Evolutionary conservation across 257 asterid species (phyloP).

Genomic region (Catharanthus roseus): DNA sequence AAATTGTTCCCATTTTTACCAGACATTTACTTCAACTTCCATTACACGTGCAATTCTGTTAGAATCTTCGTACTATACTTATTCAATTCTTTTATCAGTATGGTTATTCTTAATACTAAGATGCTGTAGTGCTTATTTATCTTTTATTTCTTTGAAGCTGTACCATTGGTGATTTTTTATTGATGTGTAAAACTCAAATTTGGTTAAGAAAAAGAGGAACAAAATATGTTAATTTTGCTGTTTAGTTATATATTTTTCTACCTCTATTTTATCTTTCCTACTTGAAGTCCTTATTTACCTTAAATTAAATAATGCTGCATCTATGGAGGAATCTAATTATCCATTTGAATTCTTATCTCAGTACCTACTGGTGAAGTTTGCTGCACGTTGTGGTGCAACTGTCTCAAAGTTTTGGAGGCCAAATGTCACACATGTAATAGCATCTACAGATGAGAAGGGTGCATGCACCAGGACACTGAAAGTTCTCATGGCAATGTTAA

Average conservation of each 20-base stretch:
- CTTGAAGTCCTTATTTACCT: not conserved
- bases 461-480: slow-evolving; percentile 79
- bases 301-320: not conserved
- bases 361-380: slow-evolving; percentile 52
- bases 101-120: too few relatives aligned
- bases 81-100: too few relatives aligned
- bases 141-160: too few relatives aligned
- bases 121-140: too few relatives aligned
- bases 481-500: slow-evolving; percentile 83
- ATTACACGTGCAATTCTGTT: too few relatives aligned
- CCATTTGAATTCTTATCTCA: slow-evolving; percentile 26
- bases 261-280: not conserved
- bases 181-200: too few relatives aligned
- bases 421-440: slow-evolving; percentile 76
- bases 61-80: too few relatives aligned
- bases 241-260: not conserved
- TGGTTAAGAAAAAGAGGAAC: too few relatives aligned
- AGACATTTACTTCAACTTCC: not conserved
- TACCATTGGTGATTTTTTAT: too few relatives aligned
- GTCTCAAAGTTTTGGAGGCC: slow-evolving; percentile 65
- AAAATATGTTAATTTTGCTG: not conserved
- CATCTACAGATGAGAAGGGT: slow-evolving; percentile 72
- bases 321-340: slow-evolving; percentile 18
- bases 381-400: slow-evolving; percentile 57
- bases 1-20: not conserved